Percentiles rank a stretch among this genome's conserved stretches.
These are phyloP conservation scores for Singerocomus rubriflavus DNA, from an alignment of 1,284 basidiomycete genomes.

Conservation along the genomic window DNA sequence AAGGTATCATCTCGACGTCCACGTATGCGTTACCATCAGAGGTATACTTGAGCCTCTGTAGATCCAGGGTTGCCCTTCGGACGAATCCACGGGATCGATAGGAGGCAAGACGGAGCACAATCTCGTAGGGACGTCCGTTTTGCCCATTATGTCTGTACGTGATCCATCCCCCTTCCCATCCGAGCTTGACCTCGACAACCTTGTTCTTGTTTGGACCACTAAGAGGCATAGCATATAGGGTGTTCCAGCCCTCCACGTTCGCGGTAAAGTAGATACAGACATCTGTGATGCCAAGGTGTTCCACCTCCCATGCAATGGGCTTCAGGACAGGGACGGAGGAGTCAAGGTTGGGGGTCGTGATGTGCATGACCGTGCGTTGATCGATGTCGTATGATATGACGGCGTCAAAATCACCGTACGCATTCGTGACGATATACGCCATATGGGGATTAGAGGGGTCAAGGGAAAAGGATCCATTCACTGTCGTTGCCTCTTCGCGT, in stretches of 20 bases:
- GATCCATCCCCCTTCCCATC: conserved; percentile 33
- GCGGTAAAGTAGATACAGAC: conserved; percentile 31
- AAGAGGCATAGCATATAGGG: conserved; percentile 33
- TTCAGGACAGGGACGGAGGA: conserved; percentile 26
- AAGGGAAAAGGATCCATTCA: conserved; percentile 28
- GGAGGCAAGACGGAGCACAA: conserved; percentile 30
- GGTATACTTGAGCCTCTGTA: conserved; percentile 13
- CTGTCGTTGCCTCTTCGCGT: conserved; percentile 23
- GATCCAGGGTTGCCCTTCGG: conserved; percentile 23
- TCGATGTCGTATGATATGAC: conserved; percentile 34
- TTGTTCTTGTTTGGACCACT: conserved; percentile 23
- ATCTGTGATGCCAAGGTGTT: conserved; percentile 24
- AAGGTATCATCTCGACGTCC: conserved; percentile 25
- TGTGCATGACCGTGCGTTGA: conserved; percentile 28
- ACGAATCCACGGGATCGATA: conserved; percentile 29
- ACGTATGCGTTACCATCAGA: conserved; percentile 18
- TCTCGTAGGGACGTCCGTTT: conserved; percentile 32
- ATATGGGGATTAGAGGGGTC: conserved; percentile 26
- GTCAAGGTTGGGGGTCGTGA: conserved; percentile 32
- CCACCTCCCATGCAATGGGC: conserved; percentile 33
- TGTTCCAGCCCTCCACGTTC: conserved; percentile 38
- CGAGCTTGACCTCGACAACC: conserved; percentile 33
- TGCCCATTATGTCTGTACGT: conserved; percentile 27
- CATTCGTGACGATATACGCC: conserved; percentile 33
- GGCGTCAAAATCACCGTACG: conserved; percentile 36